These are phyloP conservation scores for Trichosporon sp. DNA, from an alignment of 1,284 basidiomycete species.

Conservation along the genomic window DNA sequence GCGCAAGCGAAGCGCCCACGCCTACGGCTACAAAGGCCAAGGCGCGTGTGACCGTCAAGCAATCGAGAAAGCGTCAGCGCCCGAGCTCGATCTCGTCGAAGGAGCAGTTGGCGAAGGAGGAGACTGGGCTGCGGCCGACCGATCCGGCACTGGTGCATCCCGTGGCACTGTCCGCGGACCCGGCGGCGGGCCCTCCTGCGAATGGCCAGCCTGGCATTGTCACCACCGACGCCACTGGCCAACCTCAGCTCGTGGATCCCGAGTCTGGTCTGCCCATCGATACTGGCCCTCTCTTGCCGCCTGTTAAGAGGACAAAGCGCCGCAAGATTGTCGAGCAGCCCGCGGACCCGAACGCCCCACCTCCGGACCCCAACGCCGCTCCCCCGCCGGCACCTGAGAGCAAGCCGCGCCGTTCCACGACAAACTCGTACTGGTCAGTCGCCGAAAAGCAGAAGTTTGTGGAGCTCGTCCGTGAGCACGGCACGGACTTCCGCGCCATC, in stretches of 20 bases:
- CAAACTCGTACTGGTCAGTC: constrained; percentile 53
- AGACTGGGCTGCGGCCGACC: background rate
- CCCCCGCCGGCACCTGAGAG: background rate
- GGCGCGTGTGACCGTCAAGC: constrained; percentile 26
- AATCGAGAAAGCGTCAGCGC: constrained; percentile 33
- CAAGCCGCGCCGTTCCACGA: constrained; percentile 21
- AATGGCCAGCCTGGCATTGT: background rate
- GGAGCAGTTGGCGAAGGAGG: constrained; percentile 5
- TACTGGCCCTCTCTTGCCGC: constrained; percentile 27
- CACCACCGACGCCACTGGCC: background rate
- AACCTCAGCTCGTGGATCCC: constrained; percentile 10
- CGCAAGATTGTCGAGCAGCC: constrained; percentile 21
- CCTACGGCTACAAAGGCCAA: constrained; percentile 22
- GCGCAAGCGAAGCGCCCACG: constrained; percentile 27
- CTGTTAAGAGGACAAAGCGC: constrained; percentile 35
- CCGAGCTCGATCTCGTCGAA: constrained; percentile 23
- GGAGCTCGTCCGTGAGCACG: constrained; percentile 60
- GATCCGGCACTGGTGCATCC: background rate
- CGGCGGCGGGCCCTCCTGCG: background rate
- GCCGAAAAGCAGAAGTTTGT: constrained; percentile 57
- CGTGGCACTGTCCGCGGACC: background rate
- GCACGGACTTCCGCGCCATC: constrained; percentile 69
- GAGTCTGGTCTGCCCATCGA: constrained; percentile 13
- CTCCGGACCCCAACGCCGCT: constrained; percentile 4
- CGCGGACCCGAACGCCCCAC: background rate